phyloP scores from a whole-genome alignment of 345 rosid genomes.

The Gossypium arboreum region DNA sequence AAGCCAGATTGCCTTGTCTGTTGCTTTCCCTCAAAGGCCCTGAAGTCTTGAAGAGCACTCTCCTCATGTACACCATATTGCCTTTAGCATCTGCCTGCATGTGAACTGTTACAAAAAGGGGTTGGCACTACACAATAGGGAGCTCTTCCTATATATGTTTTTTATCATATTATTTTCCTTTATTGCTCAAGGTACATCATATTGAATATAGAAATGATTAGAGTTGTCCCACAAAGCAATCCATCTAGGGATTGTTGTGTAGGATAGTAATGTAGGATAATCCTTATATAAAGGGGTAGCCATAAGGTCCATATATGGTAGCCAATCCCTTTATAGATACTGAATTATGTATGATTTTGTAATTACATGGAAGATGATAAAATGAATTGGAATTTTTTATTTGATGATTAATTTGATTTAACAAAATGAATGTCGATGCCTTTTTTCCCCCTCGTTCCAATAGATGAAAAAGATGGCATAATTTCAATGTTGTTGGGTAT shows the following conservation, averaged over 20 bases:
- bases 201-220: neutral
- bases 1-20: conserved; percentile 24
- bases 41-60: conserved; percentile 12
- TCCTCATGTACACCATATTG: neutral
- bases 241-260: conserved; percentile 19
- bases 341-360: neutral
- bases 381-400: neutral
- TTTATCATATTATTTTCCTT: neutral
- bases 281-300: neutral
- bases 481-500: neutral
- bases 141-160: too few relatives aligned
- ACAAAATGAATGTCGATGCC: too few relatives aligned
- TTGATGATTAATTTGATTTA: too few relatives aligned
- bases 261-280: conserved; percentile 7
- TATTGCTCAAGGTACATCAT: neutral
- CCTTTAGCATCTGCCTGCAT: neutral
- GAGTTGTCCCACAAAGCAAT: conserved; percentile 29
- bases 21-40: conserved; percentile 30
- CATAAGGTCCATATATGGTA: neutral
- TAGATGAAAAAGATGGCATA: neutral
- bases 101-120: conserved; percentile 11
- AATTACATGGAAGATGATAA: neutral
- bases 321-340: too few relatives aligned
- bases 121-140: neutral
- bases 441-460: too few relatives aligned